Evolutionary conservation across 1,284 basidiomycete species (phyloP).

Genomic region (Tilletia indica): DNA sequence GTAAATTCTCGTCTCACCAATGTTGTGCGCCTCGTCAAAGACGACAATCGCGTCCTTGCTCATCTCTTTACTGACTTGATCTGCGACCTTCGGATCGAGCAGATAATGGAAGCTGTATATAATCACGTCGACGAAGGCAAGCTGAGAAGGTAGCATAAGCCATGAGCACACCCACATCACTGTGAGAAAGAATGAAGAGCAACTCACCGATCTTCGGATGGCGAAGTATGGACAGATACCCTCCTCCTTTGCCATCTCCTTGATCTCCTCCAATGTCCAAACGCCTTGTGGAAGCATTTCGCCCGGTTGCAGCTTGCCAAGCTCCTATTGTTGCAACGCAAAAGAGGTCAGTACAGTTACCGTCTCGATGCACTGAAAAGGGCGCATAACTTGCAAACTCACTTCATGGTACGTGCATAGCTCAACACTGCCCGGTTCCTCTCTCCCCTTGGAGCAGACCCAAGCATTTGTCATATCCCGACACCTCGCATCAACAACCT

Average conservation of each 20-base stretch:
- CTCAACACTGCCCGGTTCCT: conserved; percentile 85
- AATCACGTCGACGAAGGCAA: conserved; percentile 91
- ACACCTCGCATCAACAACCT: conserved; percentile 93
- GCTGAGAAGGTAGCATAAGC: conserved; percentile 61
- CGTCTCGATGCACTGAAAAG: not conserved
- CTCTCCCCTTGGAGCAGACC: conserved; percentile 78
- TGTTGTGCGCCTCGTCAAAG: conserved; percentile 99
- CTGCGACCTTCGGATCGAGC: conserved; percentile 96
- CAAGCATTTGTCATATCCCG: conserved; percentile 87
- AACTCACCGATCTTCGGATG: conserved; percentile 84
- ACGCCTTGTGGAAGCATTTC: conserved; percentile 82
- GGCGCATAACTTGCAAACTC: conserved; percentile 31
- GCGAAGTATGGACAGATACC: conserved; percentile 94
- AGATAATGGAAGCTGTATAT: conserved; percentile 99
- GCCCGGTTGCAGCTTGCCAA: conserved; percentile 78
- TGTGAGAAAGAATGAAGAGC: too few species aligned
- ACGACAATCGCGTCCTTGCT: conserved; percentile 98
- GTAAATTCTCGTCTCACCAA: conserved; percentile 64
- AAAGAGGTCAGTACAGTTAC: not conserved
- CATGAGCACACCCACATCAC: not conserved
- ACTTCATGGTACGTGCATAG: conserved; percentile 96
- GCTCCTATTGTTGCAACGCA: conserved; percentile 60
- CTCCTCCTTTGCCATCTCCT: conserved; percentile 81
- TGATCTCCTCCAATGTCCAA: conserved; percentile 89
- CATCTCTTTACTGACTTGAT: conserved; percentile 96